Conservation (phyloP, 2,329 filamentous ascomycete genomes). For the Scolecobasidium constrictum region DNA sequence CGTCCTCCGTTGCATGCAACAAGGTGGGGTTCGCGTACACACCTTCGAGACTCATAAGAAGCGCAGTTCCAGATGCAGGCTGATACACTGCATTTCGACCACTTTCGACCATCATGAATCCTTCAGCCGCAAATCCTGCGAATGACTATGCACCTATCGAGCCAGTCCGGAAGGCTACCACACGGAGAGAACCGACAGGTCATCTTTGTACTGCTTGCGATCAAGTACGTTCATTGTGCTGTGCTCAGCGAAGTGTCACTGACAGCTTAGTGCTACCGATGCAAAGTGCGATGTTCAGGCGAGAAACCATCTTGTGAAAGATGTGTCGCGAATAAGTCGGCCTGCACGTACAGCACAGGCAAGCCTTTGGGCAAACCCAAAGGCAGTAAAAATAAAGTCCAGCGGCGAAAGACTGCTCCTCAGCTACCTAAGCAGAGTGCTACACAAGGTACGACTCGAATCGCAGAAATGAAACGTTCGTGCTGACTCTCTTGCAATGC, state of each 20-base stretch:
- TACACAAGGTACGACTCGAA: not conserved
- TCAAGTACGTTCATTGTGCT: conserved; percentile 1
- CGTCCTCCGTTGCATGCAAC: no score
- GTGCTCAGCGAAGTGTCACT: no score
- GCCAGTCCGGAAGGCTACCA: not conserved
- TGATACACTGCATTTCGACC: not conserved
- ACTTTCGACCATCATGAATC: not conserved
- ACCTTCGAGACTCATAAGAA: not conserved
- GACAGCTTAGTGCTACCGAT: conserved; percentile 9
- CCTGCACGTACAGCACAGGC: conserved; percentile 8
- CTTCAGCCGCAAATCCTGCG: not conserved
- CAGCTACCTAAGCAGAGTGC: not conserved
- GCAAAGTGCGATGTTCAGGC: conserved; percentile 8
- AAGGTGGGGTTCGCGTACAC: not conserved
- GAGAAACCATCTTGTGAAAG: conserved; percentile 6
- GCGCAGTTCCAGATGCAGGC: not conserved
- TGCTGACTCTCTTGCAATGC: not conserved
- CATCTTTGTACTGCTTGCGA: conserved; percentile 9
- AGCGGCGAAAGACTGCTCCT: conserved; percentile 1
- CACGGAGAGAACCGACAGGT: conserved; percentile 7
- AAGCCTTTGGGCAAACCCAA: conserved; percentile 9
- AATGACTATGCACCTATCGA: no score
- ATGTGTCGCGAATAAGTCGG: not conserved
- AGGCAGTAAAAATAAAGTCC: conserved; percentile 9
- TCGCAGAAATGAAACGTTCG: not conserved